These are phyloP conservation scores for Cylindrotheca fusiformis DNA, from an alignment of 108 stramenopile species.

Conservation along the genomic window DNA sequence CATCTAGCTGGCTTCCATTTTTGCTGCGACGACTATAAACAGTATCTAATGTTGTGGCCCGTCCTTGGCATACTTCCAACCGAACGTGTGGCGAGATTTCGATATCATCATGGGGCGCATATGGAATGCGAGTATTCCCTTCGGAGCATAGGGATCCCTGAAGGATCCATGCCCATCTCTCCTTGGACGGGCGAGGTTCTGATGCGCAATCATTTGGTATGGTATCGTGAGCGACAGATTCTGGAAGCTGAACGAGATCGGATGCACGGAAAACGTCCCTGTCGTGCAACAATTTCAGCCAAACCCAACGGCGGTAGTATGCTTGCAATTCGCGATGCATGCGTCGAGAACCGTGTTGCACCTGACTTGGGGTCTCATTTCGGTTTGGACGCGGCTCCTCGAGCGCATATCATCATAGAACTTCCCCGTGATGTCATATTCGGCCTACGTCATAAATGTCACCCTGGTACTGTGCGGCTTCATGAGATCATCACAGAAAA, in stretches of 20 bases:
- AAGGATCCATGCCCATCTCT: constrained; percentile 9
- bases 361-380: neutral
- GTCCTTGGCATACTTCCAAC: neutral
- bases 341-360: too few relatives aligned
- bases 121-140: constrained; percentile 26
- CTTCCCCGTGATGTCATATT: neutral
- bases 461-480: constrained; percentile 16
- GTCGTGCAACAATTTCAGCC: too few relatives aligned
- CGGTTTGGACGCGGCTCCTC: neutral
- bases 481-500: neutral
- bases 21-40: neutral
- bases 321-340: too few relatives aligned
- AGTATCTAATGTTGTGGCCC: neutral
- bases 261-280: too few relatives aligned
- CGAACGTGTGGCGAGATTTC: neutral
- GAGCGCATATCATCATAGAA: too few relatives aligned
- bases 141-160: constrained; percentile 24
- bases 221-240: neutral
- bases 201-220: neutral
- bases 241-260: neutral
- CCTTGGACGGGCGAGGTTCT: neutral
- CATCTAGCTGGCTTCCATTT: neutral
- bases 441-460: neutral
- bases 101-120: constrained; percentile 15
- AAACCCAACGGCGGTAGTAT: too few relatives aligned